Conservation (phyloP, 2,329 filamentous ascomycete species). For the Nectriaceae sp. region DNA sequence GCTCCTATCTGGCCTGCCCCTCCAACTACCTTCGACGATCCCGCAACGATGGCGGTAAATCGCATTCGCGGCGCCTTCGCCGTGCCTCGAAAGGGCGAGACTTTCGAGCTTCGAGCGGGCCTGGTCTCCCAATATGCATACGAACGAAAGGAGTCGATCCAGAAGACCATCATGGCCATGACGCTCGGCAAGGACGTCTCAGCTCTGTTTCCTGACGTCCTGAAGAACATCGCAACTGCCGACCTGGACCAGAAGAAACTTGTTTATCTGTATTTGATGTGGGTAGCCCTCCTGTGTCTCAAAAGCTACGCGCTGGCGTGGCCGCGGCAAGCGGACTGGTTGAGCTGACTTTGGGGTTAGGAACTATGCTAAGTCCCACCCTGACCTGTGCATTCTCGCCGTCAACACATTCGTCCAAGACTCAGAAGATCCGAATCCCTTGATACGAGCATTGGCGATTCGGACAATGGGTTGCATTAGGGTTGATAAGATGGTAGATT, state of each 20-base stretch:
- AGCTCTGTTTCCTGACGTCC: constrained; percentile 91
- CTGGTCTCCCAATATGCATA: constrained; percentile 98
- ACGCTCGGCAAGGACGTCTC: constrained; percentile 98
- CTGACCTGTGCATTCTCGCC: constrained; percentile 95
- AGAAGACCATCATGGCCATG: constrained; percentile 99
- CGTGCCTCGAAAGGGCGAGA: constrained; percentile 93
- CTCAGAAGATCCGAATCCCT: constrained; percentile 95
- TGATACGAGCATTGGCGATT: constrained; percentile 92
- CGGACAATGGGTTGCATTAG: constrained; percentile 98
- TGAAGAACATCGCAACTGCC: constrained; percentile 96
- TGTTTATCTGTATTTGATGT: constrained; percentile 98
- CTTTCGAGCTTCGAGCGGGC: constrained; percentile 93
- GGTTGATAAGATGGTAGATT: constrained; percentile 99
- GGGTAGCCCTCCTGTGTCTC: constrained; percentile 34
- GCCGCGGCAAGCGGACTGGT: not conserved
- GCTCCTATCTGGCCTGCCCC: constrained; percentile 21
- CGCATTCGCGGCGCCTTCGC: constrained; percentile 93
- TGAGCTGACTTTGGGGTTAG: constrained; percentile 46
- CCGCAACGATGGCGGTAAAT: constrained; percentile 81
- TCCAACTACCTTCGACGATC: constrained; percentile 20
- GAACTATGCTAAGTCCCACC: constrained; percentile 99
- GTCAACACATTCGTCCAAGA: constrained; percentile 99
- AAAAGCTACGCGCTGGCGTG: not conserved
- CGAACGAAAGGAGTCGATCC: constrained; percentile 97
- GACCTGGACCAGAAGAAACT: constrained; percentile 99